These are phyloP conservation scores for Moesziomyces sp. DNA, from an alignment of 1,284 basidiomycete genomes.

Conservation along the genomic window DNA sequence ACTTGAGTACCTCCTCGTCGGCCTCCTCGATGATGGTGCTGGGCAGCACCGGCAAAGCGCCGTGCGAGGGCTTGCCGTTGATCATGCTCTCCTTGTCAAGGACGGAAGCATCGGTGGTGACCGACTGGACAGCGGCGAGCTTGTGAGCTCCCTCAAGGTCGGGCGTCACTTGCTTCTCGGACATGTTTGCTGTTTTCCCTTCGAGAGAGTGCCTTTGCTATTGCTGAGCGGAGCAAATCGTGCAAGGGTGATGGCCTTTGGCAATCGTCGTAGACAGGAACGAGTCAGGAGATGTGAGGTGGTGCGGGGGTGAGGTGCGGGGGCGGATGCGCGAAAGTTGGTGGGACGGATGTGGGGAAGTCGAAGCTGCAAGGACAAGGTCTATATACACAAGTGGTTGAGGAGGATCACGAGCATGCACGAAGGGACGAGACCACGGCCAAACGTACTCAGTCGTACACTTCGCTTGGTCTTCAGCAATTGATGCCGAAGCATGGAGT, in stretches of 20 bases:
- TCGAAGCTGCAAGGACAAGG: background rate
- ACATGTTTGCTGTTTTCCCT: constrained; percentile 13
- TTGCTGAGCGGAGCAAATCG: too few relatives aligned
- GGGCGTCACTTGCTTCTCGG: constrained; percentile 25
- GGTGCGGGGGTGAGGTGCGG: constrained; percentile 1
- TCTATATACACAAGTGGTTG: constrained; percentile 17
- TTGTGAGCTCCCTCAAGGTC: constrained; percentile 34
- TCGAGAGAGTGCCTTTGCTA: background rate
- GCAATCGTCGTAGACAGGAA: too few relatives aligned
- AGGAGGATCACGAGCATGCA: too few relatives aligned
- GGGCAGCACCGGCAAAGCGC: constrained; percentile 25
- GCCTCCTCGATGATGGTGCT: constrained; percentile 41
- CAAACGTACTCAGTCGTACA: too few relatives aligned
- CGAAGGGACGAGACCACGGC: too few relatives aligned
- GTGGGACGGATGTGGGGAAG: constrained; percentile 14
- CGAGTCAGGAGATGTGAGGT: background rate
- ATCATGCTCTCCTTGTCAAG: constrained; percentile 39
- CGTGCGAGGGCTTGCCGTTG: constrained; percentile 29
- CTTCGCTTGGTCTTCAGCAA: too few relatives aligned
- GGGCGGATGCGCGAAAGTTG: background rate
- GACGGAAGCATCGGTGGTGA: constrained; percentile 36
- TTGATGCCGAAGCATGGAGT: background rate
- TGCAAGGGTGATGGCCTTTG: too few relatives aligned
- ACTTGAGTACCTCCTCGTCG: constrained; percentile 41
- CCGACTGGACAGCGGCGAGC: constrained; percentile 34